These are phyloP conservation scores for Cyclospora cayetanensis DNA, from an alignment of 169 alveolate genomes.

Conservation along the genomic window DNA sequence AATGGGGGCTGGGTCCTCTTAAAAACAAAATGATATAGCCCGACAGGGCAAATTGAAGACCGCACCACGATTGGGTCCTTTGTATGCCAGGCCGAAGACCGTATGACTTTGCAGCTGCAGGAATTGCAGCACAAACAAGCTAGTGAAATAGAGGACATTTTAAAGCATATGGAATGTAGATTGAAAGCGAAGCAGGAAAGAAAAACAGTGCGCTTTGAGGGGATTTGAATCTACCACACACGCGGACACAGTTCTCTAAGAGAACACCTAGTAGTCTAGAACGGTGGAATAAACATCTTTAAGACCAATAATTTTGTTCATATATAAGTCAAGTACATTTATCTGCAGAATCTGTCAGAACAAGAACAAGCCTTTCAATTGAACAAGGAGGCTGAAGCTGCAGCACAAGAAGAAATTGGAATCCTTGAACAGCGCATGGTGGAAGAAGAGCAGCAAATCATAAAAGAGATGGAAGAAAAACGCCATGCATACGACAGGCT, in stretches of 20 bases:
- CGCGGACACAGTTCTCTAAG: too few species aligned
- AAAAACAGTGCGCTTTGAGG: neutral
- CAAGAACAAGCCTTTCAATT: conserved; percentile 32
- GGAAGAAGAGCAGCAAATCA: conserved; percentile 34
- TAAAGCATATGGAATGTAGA: conserved; percentile 31
- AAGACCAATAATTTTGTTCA: neutral
- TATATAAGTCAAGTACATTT: neutral
- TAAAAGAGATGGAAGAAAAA: conserved; percentile 52
- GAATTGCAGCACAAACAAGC: conserved; percentile 27
- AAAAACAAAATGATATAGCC: neutral
- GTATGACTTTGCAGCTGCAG: conserved; percentile 25
- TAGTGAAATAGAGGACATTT: neutral
- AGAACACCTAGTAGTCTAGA: neutral
- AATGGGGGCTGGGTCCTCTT: neutral
- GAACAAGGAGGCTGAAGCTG: conserved; percentile 52
- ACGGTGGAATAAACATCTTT: neutral
- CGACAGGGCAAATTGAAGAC: too few species aligned
- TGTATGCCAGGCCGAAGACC: conserved; percentile 14
- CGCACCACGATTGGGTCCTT: neutral
- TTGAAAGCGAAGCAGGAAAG: neutral
- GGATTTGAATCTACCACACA: neutral
- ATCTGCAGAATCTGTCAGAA: conserved; percentile 31
- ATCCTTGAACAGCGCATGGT: conserved; percentile 46
- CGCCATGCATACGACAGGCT: conserved; percentile 23
- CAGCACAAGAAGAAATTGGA: conserved; percentile 34